Base-by-base conservation (phyloP, 2,329 filamentous ascomycete species). In the Coniochaeta hoffmannii region DNA sequence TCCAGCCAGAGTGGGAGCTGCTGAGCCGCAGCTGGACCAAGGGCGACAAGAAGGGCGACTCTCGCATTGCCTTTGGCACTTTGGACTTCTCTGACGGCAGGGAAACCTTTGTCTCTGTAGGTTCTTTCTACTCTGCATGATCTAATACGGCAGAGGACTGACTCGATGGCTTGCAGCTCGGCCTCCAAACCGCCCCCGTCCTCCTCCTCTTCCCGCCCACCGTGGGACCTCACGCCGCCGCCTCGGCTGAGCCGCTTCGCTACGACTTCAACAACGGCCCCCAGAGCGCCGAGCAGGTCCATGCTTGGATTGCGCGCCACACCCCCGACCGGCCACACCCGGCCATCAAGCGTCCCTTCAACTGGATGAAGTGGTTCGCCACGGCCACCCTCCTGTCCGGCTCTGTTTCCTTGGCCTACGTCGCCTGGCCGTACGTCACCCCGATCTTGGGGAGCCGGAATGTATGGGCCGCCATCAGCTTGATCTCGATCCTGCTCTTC, bases 1-100 rank as follows among this genome's bases (percentile, higher is more conserved):
- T 99, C 71, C 89, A 96, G 70, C 88, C 92, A 1, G 94, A 99
- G 73, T 99, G 91, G 88, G 89, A 95, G 55, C 72, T 97, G 54
- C 74, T 99, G 55, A 83, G 83, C 54, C 89, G 85, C 71, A 94
- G 89, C 73, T 99, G 94, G 94, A 79, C 79, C 59, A 90, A 88
- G 70, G 91, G 89, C 8, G 89, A 96, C 71, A 90, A 87, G 75
- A 76, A 82, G 57, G 87, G 79, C 54, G 80, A 89, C 61, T 87
- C 85, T 28, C 81, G 87, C 59, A 65, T 96, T 60, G 70, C 97
- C 46, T 95, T 93, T 72, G 87, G 83, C 24, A 93, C 89, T 7
- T 74, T 99, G 64, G 94, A 99, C 71, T 99, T 99, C 68, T 71
- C 79, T 38, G 86, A 96, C 64, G 94, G 94, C 50, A 88, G 88